Evolutionary conservation across 257 asterid species (phyloP), one percentile per base, ranked within the genome.

Genomic region (Nicotiana noctiflora): DNA sequence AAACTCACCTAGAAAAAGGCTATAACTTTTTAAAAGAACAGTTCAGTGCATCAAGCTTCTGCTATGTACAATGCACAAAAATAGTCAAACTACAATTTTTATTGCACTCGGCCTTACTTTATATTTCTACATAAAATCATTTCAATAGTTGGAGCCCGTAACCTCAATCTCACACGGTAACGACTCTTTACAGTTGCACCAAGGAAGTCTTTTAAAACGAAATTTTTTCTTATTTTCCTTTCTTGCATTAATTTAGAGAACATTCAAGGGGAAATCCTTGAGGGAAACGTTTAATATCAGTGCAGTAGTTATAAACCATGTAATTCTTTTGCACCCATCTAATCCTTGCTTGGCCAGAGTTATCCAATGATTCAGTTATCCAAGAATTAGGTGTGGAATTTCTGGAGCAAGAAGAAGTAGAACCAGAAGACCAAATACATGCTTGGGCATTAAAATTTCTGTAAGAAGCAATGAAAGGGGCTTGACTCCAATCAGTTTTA

Each of bases 391-490:
- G n/a, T 8, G 60, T 7, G 37, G 81, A 57, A 32, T 79, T 46
- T 2, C 18, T 79, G 34, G 82, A 37, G 31, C 80, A 76, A 56
- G 67, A 76, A 31, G 66, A 53, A 2, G 52, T 18, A 10, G 59
- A 49, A 65, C 44, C 17, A n/a, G 76, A 4, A 31, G 76, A 40
- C 57, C 29, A 34, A 76, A 76, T 67, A 17, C 80, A 76, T 7
- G 82, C 72, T 79, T 79, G 86, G 13, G 87, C 90, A 23, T 84
- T 89, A 86, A 85, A 90, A 82, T 84, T 86, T 7, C 76, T 77
- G 83, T 77, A 90, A n/a, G 92, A 86, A 46, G 94, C 94, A 17
- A 84, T 82, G 84, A 91, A 91, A 12, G 95, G 95, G 27, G 95
- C 93, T 68, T 87, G 80, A 3, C 82, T 56, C 95, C 95, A 91